Percentiles rank a stretch among this genome's conserved stretches.
These are phyloP conservation scores for Alternaria sp. DNA, from an alignment of 2,329 filamentous ascomycete species.

Conservation along the genomic window DNA sequence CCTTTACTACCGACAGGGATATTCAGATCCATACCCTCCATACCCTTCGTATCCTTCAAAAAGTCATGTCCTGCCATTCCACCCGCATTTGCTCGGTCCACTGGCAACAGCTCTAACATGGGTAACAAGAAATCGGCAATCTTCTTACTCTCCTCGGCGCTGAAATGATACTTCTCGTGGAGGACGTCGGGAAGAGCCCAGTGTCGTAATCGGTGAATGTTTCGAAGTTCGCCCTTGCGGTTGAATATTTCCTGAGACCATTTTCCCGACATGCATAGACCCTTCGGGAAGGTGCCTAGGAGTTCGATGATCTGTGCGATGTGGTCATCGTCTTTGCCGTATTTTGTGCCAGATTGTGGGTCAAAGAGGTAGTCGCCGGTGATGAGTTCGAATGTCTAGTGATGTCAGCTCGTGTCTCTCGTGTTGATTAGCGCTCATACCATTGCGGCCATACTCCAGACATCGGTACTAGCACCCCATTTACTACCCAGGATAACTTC, in stretches of 20 bases:
- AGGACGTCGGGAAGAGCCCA: conserved; percentile 95
- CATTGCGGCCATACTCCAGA: conserved; percentile 99
- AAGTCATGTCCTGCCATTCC: conserved; percentile 90
- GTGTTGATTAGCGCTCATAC: conserved; percentile 61
- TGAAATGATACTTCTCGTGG: conserved; percentile 96
- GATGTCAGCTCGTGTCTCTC: conserved; percentile 18
- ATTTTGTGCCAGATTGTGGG: conserved; percentile 97
- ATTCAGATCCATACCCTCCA: conserved; percentile 80
- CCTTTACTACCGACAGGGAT: conserved; percentile 83
- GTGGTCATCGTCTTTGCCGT: conserved; percentile 99
- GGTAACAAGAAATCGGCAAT: conserved; percentile 86
- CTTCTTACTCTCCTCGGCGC: conserved; percentile 78
- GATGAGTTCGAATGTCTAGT: conserved; percentile 94
- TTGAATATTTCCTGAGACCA: conserved; percentile 99
- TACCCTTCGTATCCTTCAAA: conserved; percentile 85
- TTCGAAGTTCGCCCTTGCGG: conserved; percentile 93
- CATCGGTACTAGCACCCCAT: conserved; percentile 99
- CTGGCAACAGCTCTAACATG: conserved; percentile 89
- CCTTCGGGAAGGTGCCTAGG: conserved; percentile 91
- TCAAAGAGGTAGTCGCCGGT: conserved; percentile 99
- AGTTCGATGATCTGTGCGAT: conserved; percentile 99
- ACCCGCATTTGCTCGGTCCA: conserved; percentile 91
- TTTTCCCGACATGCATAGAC: conserved; percentile 89
- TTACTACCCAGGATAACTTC: conserved; percentile 97
- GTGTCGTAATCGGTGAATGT: conserved; percentile 94